Evolutionary conservation across 441 rosid species (phyloP).

Genomic region (Jatropha multifida): DNA sequence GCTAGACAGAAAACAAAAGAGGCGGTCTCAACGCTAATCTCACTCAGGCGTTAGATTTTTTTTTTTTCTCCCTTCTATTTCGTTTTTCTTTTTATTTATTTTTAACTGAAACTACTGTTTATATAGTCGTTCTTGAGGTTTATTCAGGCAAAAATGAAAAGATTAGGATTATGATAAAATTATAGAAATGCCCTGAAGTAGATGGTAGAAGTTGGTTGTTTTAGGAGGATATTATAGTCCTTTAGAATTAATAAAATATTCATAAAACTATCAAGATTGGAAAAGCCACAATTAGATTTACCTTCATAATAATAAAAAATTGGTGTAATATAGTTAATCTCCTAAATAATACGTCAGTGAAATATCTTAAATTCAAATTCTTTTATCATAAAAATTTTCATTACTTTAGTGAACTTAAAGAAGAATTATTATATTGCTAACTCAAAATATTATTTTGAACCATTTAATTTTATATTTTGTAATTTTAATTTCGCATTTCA

Average conservation of each 20-base stretch:
- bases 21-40: conserved; percentile 12
- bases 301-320: too few relatives aligned
- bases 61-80: too few relatives aligned
- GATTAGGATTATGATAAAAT: neutral
- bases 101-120: conserved; percentile 13
- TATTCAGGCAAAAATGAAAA: neutral
- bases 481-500: too few relatives aligned
- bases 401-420: too few relatives aligned
- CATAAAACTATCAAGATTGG: neutral
- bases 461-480: too few relatives aligned
- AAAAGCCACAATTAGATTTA: neutral
- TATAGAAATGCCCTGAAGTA: neutral
- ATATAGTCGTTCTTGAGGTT: neutral
- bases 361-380: neutral
- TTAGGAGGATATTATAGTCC: neutral
- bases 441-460: too few relatives aligned
- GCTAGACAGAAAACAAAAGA: conserved; percentile 3
- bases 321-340: too few relatives aligned
- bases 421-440: too few relatives aligned
- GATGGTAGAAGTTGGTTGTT: neutral
- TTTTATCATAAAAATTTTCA: too few relatives aligned
- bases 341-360: neutral
- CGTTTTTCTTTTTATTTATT: neutral
- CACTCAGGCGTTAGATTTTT: neutral
- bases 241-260: conserved; percentile 1